Evolutionary conservation across 768 basidiomycete species (phyloP).

Genomic region (Tulasnella sp.): DNA sequence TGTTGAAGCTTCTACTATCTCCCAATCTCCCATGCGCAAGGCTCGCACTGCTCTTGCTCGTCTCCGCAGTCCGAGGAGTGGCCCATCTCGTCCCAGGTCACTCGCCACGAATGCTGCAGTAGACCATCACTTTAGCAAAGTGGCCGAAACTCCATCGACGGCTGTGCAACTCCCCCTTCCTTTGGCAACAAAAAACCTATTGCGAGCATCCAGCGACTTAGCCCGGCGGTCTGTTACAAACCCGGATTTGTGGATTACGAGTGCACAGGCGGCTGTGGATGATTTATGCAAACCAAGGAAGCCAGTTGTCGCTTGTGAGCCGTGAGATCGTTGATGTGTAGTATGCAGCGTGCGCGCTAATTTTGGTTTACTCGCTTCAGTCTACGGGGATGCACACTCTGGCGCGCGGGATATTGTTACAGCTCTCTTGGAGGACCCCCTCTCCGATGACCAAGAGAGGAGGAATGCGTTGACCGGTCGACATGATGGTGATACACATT

Average conservation of each 20-base stretch:
- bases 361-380: neutral
- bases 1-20: too few relatives aligned
- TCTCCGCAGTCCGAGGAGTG: too few relatives aligned
- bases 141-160: too few relatives aligned
- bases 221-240: neutral
- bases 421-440: conserved; percentile 12
- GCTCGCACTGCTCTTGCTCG: too few relatives aligned
- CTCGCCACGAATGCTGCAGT: too few relatives aligned
- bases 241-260: neutral
- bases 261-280: neutral
- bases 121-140: too few relatives aligned
- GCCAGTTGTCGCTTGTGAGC: conserved; percentile 9
- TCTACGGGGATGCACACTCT: conserved; percentile 8
- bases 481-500: neutral
- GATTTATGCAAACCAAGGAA: neutral
- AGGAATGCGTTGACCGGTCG: conserved; percentile 7
- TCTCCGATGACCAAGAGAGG: conserved; percentile 8
- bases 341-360: neutral
- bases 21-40: too few relatives aligned
- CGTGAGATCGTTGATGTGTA: neutral
- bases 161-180: conserved; percentile 2
- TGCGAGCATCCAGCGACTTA: conserved; percentile 6
- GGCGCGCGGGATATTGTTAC: conserved; percentile 7
- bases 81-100: too few relatives aligned
- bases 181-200: conserved; percentile 4